Base-by-base conservation (phyloP, 163 green algal species). In the Volvox carteri region DNA sequence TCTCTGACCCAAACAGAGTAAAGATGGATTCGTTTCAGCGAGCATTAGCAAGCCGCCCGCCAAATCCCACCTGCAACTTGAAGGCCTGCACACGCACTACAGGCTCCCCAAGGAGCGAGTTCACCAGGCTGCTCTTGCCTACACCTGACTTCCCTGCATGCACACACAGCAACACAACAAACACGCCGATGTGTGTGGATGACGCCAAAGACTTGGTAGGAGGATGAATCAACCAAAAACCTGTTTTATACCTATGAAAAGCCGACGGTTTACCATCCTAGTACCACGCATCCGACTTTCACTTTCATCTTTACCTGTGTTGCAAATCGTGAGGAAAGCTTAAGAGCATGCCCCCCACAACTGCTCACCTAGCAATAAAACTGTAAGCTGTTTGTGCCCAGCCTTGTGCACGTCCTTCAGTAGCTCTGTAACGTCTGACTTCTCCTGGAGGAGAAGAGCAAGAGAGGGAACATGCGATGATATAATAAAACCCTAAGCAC, bases 81-180 rank as follows among this genome's bases (percentile, higher is more conserved):
- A 95, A 95, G 1, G 93, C 92, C 72, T 87, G 87, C 50, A 94
- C 91, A 1, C 90, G 86, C 46, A 91, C 91, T 39, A 89, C 90
- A 41, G 90, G 89, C 90, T 97, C 95, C 23, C 92, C 93, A 4
- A 97, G 52, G 25, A 97, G 23, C 50, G 90, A 93, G 90, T 97
- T 97, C 33, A 95, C 75, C 18, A 92, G 94, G 76, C 90, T 94
- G 81, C 91, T 95, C 93, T 97, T 97, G 67, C 95, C 95, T 73
- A 96, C 92, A 50, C 94, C 93, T 37, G 80, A 90, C 76, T 96
- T 97, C 67, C 94, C 94, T 93, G 81, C 23, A n/a, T n/a, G n/a
- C n/a, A n/a, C n/a, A n/a, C n/a, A n/a, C n/a, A n/a, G n/a, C n/a
- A 30, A 19, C 16, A 28, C 58, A 30, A 6, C 58, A 68, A 68